Percentiles rank a stretch among this genome's conserved stretches.
These are phyloP conservation scores for Blepharisma undulans DNA, from an alignment of 169 alveolate species.

Conservation along the genomic window DNA sequence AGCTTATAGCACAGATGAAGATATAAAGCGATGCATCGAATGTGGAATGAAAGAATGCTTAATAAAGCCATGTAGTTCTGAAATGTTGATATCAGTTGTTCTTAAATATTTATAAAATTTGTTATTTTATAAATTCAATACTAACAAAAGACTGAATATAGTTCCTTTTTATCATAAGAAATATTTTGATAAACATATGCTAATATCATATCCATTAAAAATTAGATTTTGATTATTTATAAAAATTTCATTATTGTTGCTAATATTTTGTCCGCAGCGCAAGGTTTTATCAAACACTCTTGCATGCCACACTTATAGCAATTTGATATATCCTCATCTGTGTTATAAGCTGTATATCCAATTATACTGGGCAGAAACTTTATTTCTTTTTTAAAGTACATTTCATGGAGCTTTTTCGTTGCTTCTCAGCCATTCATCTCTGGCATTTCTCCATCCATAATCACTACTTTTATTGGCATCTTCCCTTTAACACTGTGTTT, in stretches of 20 bases:
- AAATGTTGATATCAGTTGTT: neutral
- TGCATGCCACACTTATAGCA: slow-evolving; percentile 22
- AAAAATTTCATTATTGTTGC: neutral
- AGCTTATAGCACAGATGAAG: neutral
- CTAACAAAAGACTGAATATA: too few relatives aligned
- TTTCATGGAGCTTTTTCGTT: neutral
- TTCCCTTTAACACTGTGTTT: neutral
- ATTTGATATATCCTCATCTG: neutral
- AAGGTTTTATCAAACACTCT: neutral
- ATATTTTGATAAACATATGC: too few relatives aligned
- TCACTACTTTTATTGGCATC: neutral
- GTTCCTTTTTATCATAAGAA: too few relatives aligned
- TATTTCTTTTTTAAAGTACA: neutral
- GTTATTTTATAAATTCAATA: too few relatives aligned
- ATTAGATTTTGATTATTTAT: too few relatives aligned
- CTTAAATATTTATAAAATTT: neutral
- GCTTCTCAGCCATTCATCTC: slow-evolving; percentile 21
- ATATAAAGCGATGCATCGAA: neutral
- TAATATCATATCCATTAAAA: too few relatives aligned
- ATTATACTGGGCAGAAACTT: neutral
- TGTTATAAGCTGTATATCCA: neutral
- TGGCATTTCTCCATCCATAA: slow-evolving; percentile 31
- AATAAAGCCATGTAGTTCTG: neutral
- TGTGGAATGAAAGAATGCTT: slow-evolving; percentile 1
- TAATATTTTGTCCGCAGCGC: neutral